These are phyloP conservation scores for Gracilaria domingensis DNA, from an alignment of 23 red algal species.

Conservation along the genomic window DNA sequence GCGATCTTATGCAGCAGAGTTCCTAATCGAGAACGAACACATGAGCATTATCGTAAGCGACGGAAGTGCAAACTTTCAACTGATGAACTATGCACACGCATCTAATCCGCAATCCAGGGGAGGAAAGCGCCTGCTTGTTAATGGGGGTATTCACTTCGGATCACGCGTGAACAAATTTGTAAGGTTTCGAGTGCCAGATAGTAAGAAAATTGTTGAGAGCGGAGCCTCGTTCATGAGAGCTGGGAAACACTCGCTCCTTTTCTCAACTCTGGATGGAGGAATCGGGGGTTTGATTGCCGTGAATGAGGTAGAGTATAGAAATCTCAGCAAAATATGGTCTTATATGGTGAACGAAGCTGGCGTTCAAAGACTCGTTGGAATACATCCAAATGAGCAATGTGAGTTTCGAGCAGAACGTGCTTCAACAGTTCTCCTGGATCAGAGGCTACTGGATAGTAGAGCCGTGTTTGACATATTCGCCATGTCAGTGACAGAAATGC, in stretches of 20 bases:
- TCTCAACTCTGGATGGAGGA: conserved; percentile 70
- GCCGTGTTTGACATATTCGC: conserved; percentile 46
- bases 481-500: conserved; percentile 12
- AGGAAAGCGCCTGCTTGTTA: conserved; percentile 83
- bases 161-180: conserved; percentile 81
- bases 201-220: conserved; percentile 14
- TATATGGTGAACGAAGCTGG: conserved; percentile 31
- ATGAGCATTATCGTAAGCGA: conserved; percentile 81
- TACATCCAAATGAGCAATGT: conserved; percentile 23
- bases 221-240: conserved; percentile 14
- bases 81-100: conserved; percentile 87
- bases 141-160: conserved; percentile 83
- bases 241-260: conserved; percentile 61
- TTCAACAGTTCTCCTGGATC: conserved; percentile 51
- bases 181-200: conserved; percentile 66
- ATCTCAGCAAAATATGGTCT: conserved; percentile 15
- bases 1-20: conserved; percentile 80
- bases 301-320: conserved; percentile 31
- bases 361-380: conserved; percentile 23
- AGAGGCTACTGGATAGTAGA: conserved; percentile 67
- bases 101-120: conserved; percentile 85
- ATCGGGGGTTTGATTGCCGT: conserved; percentile 68
- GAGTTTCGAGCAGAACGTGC: conserved; percentile 50
- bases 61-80: conserved; percentile 80
- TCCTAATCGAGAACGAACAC: conserved; percentile 77